Percentiles rank a stretch among this genome's conserved stretches.
phyloP scores from a whole-genome alignment of 495 filamentous ascomycete genomes.

The Hypoxylon perforatum region DNA sequence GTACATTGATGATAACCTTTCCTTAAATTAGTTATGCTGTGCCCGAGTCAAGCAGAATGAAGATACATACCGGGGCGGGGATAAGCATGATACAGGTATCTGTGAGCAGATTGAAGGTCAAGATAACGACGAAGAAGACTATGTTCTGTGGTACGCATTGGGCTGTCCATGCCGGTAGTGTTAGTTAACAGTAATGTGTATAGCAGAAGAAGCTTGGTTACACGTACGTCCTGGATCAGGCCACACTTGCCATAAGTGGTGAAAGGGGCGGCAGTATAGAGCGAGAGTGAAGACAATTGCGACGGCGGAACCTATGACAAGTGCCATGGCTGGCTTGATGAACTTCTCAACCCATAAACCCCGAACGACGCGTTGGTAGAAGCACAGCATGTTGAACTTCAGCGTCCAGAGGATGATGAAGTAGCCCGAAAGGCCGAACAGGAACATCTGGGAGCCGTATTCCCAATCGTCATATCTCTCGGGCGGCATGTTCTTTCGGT shows the following conservation, averaged over 20 bases:
- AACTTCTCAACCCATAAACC: constrained; percentile 30
- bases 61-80: constrained; percentile 12
- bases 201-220: neutral
- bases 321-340: constrained; percentile 26
- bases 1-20: constrained; percentile 17
- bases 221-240: constrained; percentile 34
- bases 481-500: constrained; percentile 24
- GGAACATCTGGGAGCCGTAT: constrained; percentile 36
- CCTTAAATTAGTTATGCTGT: neutral
- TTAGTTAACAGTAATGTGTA: neutral
- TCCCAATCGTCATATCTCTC: constrained; percentile 24
- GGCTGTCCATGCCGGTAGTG: neutral
- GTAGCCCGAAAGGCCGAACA: constrained; percentile 26
- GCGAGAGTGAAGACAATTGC: constrained; percentile 22
- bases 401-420: constrained; percentile 27
- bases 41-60: neutral
- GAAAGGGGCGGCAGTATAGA: constrained; percentile 27
- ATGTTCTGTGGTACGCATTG: constrained; percentile 17
- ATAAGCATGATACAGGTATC: constrained; percentile 28
- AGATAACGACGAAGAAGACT: constrained; percentile 22
- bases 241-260: constrained; percentile 26
- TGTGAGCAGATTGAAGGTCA: constrained; percentile 18
- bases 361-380: constrained; percentile 27
- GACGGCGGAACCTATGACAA: constrained; percentile 6
- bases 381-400: constrained; percentile 32